These are phyloP conservation scores for Arctium lappa DNA, from an alignment of 129 eudicot species.

Conservation along the genomic window DNA sequence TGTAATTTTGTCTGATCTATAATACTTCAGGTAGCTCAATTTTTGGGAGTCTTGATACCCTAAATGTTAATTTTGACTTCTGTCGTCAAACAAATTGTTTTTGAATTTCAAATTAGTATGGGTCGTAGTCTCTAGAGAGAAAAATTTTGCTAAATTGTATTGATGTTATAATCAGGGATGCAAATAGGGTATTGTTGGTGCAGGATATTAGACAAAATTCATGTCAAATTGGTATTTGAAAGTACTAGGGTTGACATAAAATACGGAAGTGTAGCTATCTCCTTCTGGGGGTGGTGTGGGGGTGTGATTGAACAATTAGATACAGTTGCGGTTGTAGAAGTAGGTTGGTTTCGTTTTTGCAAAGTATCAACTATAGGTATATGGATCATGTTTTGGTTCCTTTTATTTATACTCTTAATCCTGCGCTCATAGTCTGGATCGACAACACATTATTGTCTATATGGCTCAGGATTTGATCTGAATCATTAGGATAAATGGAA, in stretches of 20 bases:
- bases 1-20: not conserved
- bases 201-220: not conserved
- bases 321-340: not conserved
- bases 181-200: not conserved
- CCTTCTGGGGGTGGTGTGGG: not conserved
- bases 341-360: not conserved
- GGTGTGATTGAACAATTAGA: not conserved
- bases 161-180: not conserved
- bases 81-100: not conserved
- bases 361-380: not conserved
- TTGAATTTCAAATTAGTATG: not conserved
- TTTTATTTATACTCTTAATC: not conserved
- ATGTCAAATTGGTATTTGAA: not conserved
- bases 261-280: not conserved
- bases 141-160: not conserved
- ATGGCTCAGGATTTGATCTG: not conserved
- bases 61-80: not conserved
- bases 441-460: not conserved
- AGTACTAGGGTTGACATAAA: not conserved
- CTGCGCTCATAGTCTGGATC: not conserved
- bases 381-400: not conserved
- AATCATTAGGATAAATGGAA: not conserved
- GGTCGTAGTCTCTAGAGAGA: not conserved
- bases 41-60: not conserved
- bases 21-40: conserved; percentile 1